These are phyloP conservation scores for Stachybotrys chartarum DNA, from an alignment of 2,329 filamentous ascomycete species.

Conservation along the genomic window DNA sequence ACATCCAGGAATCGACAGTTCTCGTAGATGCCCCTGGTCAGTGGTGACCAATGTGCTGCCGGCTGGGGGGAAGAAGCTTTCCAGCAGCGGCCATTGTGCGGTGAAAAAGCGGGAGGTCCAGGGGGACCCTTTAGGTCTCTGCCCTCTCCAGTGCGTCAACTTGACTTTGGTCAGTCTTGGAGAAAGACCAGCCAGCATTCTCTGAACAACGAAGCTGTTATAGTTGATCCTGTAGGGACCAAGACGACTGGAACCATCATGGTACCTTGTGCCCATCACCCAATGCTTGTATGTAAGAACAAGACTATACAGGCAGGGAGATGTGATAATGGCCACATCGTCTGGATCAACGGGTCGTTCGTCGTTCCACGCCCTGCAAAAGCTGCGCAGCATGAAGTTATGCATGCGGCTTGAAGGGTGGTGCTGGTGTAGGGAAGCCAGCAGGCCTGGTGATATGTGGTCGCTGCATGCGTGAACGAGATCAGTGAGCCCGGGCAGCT, in stretches of 20 bases:
- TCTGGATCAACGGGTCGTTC: neutral
- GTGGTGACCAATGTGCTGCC: neutral
- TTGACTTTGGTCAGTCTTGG: neutral
- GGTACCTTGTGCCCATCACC: neutral
- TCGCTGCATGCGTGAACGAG: conserved; percentile 2
- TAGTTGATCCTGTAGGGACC: neutral
- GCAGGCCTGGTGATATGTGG: conserved; percentile 1
- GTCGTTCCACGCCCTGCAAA: neutral
- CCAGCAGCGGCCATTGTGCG: neutral
- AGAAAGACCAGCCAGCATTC: neutral
- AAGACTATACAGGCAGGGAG: conserved; percentile 1
- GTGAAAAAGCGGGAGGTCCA: neutral
- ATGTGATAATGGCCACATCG: conserved; percentile 2
- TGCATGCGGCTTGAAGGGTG: conserved; percentile 1
- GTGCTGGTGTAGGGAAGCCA: conserved; percentile 1
- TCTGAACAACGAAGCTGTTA: neutral
- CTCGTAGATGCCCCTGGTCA: neutral
- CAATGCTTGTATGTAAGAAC: neutral
- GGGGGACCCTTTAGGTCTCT: neutral
- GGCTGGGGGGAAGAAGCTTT: neutral
- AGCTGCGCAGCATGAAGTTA: conserved; percentile 4
- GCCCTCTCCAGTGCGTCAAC: neutral
- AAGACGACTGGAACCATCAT: too few relatives aligned
- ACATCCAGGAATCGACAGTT: neutral
- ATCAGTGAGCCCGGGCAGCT: conserved; percentile 1